These are phyloP conservation scores for Penicillium sp. DNA, from an alignment of 2,329 filamentous ascomycete species.

Conservation along the genomic window DNA sequence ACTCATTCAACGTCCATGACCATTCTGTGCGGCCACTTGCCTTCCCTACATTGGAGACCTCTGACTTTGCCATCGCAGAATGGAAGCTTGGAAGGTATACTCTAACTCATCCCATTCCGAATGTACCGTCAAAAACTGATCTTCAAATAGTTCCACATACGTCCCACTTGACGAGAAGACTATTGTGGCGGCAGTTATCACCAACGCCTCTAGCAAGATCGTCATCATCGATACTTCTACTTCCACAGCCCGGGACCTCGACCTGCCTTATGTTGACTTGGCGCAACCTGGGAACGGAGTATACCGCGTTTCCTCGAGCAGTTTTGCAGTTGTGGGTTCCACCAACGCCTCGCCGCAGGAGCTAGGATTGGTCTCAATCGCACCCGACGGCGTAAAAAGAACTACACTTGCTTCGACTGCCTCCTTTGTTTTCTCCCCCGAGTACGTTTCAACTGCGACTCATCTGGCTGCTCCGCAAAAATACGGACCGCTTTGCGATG, in stretches of 20 bases:
- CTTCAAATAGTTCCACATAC: conserved; percentile 19
- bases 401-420: neutral
- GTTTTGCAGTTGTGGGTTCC: neutral
- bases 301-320: neutral
- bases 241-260: conserved; percentile 11
- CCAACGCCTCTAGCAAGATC: conserved; percentile 21
- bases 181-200: conserved; percentile 21
- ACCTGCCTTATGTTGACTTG: neutral
- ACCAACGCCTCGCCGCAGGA: neutral
- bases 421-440: neutral
- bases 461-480: conserved; percentile 38
- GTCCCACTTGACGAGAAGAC: conserved; percentile 20
- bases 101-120: neutral
- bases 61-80: conserved; percentile 34
- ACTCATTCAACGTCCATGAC: conserved; percentile 32
- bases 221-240: conserved; percentile 18
- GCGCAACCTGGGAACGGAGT: neutral
- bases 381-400: neutral
- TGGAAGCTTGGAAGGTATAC: conserved; percentile 32
- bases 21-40: conserved; percentile 31
- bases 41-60: conserved; percentile 44
- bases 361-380: neutral
- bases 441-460: conserved; percentile 33
- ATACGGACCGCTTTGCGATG: conserved; percentile 26
- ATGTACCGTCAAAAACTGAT: neutral